Percentiles rank a stretch among this genome's conserved stretches.
Conservation (phyloP, 2,329 filamentous ascomycete genomes). For the Fusarium clavum region DNA sequence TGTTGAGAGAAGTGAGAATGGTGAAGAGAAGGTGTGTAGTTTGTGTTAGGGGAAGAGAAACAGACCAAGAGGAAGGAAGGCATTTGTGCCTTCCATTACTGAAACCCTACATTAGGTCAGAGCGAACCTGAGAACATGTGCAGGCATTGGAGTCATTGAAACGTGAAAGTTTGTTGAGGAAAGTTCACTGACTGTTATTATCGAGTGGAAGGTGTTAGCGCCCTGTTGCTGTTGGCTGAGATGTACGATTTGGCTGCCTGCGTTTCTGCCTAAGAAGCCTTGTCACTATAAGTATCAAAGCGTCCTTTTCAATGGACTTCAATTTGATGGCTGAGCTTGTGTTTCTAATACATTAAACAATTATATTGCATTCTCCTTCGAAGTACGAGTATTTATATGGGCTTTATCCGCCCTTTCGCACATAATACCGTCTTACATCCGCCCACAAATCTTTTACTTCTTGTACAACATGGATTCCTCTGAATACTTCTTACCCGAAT, state of each 20-base stretch:
- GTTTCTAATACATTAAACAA: background rate
- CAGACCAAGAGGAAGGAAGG: background rate
- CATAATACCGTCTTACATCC: background rate
- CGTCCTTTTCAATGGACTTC: background rate
- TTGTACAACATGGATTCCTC: background rate
- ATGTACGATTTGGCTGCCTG: conserved; percentile 2
- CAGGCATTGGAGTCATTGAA: background rate
- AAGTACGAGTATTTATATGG: conserved; percentile 1
- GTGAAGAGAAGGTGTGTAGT: background rate
- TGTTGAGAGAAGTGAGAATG: background rate
- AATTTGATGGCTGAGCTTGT: background rate
- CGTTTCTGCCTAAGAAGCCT: conserved; percentile 16
- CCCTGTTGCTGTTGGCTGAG: conserved; percentile 6
- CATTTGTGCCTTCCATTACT: background rate
- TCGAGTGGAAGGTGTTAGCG: background rate
- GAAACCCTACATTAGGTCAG: background rate
- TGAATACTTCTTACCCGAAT: background rate
- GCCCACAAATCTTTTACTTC: background rate
- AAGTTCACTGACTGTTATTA: background rate
- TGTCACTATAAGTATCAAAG: conserved; percentile 2
- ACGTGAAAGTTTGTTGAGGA: background rate
- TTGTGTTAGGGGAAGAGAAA: background rate
- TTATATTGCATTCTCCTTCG: background rate
- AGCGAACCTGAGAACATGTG: background rate
- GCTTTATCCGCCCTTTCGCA: background rate